A percentile compares a stretch with the other conserved stretches of the same genome.
These are phyloP conservation scores for Rhodosporidiobolus sp. DNA, from an alignment of 768 basidiomycete species.

Conservation along the genomic window DNA sequence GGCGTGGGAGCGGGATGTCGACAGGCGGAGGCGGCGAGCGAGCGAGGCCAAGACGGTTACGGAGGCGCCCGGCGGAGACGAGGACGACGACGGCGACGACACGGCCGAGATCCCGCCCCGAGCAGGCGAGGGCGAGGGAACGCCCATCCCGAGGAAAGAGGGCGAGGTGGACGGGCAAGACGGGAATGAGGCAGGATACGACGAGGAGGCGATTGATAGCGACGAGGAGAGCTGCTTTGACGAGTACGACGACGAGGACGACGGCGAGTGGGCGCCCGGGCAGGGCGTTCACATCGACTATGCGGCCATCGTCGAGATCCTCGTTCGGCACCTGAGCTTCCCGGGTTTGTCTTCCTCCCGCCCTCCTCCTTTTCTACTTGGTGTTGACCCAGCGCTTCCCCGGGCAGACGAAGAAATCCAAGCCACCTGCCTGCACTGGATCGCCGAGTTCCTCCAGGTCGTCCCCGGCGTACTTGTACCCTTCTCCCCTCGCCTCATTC, in stretches of 20 bases:
- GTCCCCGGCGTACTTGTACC: conserved; percentile 88
- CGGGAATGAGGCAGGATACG: conserved; percentile 39
- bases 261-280: conserved; percentile 76
- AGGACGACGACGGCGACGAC: conserved; percentile 22
- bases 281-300: conserved; percentile 91
- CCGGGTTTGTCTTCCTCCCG: neutral
- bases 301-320: conserved; percentile 84
- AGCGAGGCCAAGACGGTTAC: conserved; percentile 39
- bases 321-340: conserved; percentile 56
- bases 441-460: conserved; percentile 82
- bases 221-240: conserved; percentile 41
- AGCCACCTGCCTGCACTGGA: conserved; percentile 87
- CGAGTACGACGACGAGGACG: conserved; percentile 48
- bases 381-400: neutral
- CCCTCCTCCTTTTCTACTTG: neutral
- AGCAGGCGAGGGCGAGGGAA: neutral
- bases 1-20: conserved; percentile 53
- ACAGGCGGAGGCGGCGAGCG: conserved; percentile 55
- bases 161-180: conserved; percentile 28
- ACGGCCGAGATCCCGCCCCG: neutral
- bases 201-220: conserved; percentile 20
- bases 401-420: conserved; percentile 85
- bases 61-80: neutral
- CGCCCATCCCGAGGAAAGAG: conserved; percentile 11
- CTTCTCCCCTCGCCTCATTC: conserved; percentile 87